Base-by-base conservation (phyloP, 225 moss, liverwort and hornwort genomes). In the Neckera pumila region DNA sequence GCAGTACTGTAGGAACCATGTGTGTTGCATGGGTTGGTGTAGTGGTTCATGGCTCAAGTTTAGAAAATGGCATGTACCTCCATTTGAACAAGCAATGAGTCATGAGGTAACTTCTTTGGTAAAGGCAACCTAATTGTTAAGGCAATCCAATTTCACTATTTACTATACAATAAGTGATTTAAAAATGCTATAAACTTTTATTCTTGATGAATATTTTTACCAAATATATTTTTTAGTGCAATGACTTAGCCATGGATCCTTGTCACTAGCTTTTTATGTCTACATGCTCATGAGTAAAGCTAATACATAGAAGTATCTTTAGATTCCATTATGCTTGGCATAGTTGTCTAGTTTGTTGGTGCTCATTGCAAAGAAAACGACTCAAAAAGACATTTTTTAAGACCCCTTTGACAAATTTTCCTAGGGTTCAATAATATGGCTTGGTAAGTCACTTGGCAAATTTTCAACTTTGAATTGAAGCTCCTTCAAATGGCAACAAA, bases 341-440 rank as follows among this genome's bases (percentile, higher is more conserved):
- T 47, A 47, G 6, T 10, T 0, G 0, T 45, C 2, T 31, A 0
- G 4, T 47, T 0, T 18, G 2, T 2, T 30, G 3, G 2, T 18
- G 1, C 30, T 45, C 11, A 30, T 30, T 72, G 17, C 10, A 70
- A 70, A 70, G 14, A 10, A 23, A 23, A 25, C 7, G 2, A 22
- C 4, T 25, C 11, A 23, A 40, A 56, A 70, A 25, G 14, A 40
- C 2, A 40, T n/a, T 40, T 40, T 25, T 40, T 23, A 14, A 3
- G 0, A n/a, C 3, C 12, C 3, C 2, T 40, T 1, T 3, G 23
- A 23, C 6, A 1, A 2, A 27, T 27, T 43, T 42, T 27, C 2
- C 0, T 1, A 4, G 71, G 71, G 4, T 42, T 71, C 27, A 42
- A 71, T 43, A 27, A 5, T 43, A 10, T 72, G 1, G 6, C 17